Base-by-base conservation (phyloP, 495 filamentous ascomycete species). In the Talaromyces proteolyticus region DNA sequence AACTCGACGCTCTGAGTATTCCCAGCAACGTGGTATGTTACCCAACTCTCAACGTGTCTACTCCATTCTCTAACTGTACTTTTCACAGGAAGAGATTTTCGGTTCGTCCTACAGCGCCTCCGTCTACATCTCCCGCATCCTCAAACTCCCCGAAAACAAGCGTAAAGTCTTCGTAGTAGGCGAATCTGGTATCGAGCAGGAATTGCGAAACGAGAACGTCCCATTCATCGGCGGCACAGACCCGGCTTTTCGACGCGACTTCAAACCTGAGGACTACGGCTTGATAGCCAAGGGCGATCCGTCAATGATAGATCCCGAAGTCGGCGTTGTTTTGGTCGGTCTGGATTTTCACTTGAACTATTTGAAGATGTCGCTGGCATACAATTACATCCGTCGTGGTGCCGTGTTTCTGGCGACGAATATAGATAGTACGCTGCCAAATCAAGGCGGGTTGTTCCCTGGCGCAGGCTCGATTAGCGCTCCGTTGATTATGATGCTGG, bases 391-490 rank as follows among this genome's bases (percentile, higher is more conserved):
- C 19, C 76, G 77, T 26, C 76, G 73, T 0, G 89, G 89, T 4
- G 93, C 91, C n/a, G 69, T 85, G 11, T 99, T 96, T 69, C 79
- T 99, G 29, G 91, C 90, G 0, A 99, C 93, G 4, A 99, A 99
- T 63, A 80, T 80, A 25, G 93, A 99, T 62, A 83, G 81, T 48
- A 93, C 93, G 7, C 77, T 96, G 34, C 93, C 93, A 3, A 83
- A 78, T 57, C 82, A 85, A 42, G 78, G 84, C 44, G 75, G 80
- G 10, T 78, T 99, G 50, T 97, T 97, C 69, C 92, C 91, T 4
- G 93, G 93, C 6, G 94, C 94, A 3, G 93, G 94, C 0, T 80
- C 86, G 7, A 85, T 91, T 54, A 83, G 84, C 44, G 82, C 87
- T 41, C 88, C 91, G 5, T 65, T 99, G 45, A 74, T 83, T 39